Evolutionary conservation across 768 basidiomycete species (phyloP), one percentile per base, ranked within the genome.

Genomic region (Artomyces pyxidatus): DNA sequence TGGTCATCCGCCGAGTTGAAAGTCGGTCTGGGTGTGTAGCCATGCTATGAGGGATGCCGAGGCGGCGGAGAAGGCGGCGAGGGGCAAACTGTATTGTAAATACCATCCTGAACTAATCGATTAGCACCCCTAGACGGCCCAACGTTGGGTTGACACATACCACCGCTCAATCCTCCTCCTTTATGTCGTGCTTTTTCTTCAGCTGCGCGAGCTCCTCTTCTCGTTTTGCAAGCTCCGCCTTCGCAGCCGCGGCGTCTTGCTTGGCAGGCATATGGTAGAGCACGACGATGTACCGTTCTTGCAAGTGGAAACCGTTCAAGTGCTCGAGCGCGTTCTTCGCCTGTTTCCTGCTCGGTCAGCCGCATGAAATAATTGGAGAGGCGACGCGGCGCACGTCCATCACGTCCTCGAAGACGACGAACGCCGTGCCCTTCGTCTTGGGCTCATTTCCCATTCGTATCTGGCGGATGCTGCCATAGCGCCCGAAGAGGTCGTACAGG

Each of bases 251-350:
- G 1, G 91, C 91, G 59, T 94, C 91, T 61, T 94, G 91, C 66
- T 93, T 90, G n/a, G 91, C 85, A 30, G 93, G 91, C 84, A 97
- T 95, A 63, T 98, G 94, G 61, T 95, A 98, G 25, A 97, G 71
- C 8, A 98, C 95, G 49, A 99, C 95, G 46, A 99, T 95, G 68
- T 98, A 99, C 22, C 95, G 86, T 67, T 96, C 95, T 70, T 93
- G 92, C 50, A 99, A 66, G 70, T 99, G 95, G 71, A 99, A 99
- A 39, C 95, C 95, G 59, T 98, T 98, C 61, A 98, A 67, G 66
- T 96, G 93, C 62, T 94, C 94, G 49, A 96, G 79, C 0, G 95
- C 95, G 61, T 94, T 93, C 68, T 96, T 95, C 19, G 95, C 95
- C 89, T 96, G 61, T 11, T 47, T 9, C 52, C 11, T 3, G 30